Conservation (phyloP, 164 flowering plant genomes). For the Vitis labrusca region DNA sequence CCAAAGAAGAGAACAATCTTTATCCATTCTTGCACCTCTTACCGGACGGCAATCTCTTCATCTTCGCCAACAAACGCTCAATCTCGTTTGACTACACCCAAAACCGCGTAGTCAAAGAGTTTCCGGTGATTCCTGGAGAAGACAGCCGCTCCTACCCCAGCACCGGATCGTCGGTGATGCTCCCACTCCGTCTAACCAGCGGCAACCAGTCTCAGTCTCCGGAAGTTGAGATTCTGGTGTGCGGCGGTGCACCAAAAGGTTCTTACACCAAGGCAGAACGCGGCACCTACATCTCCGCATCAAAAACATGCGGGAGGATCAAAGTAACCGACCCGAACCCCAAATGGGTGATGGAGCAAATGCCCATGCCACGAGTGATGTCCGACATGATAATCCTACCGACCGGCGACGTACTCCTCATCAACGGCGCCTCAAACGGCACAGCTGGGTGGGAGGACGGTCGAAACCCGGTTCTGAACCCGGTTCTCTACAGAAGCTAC, state of each 20-base stretch:
- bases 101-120: constrained; percentile 43
- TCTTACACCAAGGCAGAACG: constrained; percentile 32
- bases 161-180: constrained; percentile 80
- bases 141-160: constrained; percentile 70
- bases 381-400: constrained; percentile 72
- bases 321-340: constrained; percentile 53
- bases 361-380: constrained; percentile 87
- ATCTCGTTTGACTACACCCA: constrained; percentile 49
- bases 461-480: constrained; percentile 48
- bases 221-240: constrained; percentile 69
- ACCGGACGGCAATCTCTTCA: constrained; percentile 74
- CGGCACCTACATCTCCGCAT: constrained; percentile 39
- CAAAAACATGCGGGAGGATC: constrained; percentile 67
- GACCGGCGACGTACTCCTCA: constrained; percentile 60
- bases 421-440: constrained; percentile 77
- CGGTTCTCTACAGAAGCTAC: constrained; percentile 51
- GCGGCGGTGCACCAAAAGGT: constrained; percentile 75
- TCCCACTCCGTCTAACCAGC: constrained; percentile 39
- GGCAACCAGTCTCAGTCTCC: constrained; percentile 1
- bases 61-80: constrained; percentile 74
- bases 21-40: constrained; percentile 83
- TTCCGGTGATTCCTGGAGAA: constrained; percentile 58
- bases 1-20: constrained; percentile 52
- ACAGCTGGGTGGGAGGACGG: constrained; percentile 86
- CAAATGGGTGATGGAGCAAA: constrained; percentile 65